Evolutionary conservation across 345 rosid species (phyloP).

Genomic region (Excoecaria agallocha): DNA sequence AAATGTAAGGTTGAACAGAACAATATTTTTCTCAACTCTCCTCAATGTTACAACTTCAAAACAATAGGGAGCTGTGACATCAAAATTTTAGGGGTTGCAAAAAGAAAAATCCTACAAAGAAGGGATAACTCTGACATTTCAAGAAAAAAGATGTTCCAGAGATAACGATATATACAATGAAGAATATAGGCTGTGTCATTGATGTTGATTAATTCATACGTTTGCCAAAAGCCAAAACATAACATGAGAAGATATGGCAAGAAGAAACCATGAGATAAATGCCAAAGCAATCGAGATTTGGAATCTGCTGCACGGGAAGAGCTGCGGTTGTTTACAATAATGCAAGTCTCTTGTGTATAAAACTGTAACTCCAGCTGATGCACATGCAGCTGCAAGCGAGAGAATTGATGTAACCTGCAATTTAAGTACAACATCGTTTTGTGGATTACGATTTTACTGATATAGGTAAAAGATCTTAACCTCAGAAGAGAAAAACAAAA

Average conservation of each 20-base stretch:
- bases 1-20: not conserved
- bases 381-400: constrained; percentile 42
- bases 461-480: not conserved
- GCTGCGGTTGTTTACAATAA: constrained; percentile 22
- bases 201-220: constrained; percentile 11
- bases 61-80: not conserved
- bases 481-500: not conserved
- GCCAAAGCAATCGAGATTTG: constrained; percentile 36
- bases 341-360: constrained; percentile 33
- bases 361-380: constrained; percentile 35
- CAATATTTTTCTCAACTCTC: not conserved
- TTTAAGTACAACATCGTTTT: not conserved
- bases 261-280: constrained; percentile 36
- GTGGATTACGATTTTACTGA: not conserved
- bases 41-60: not conserved
- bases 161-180: constrained; percentile 9
- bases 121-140: constrained; percentile 10
- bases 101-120: not conserved
- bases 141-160: constrained; percentile 5
- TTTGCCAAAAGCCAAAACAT: constrained; percentile 45
- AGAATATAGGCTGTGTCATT: not conserved
- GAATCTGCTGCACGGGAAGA: constrained; percentile 29
- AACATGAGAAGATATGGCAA: constrained; percentile 37
- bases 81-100: not conserved
- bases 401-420: constrained; percentile 39